phyloP scores from a whole-genome alignment of 192 early-diverging fungal genomes.

The Podila clonocystis region DNA sequence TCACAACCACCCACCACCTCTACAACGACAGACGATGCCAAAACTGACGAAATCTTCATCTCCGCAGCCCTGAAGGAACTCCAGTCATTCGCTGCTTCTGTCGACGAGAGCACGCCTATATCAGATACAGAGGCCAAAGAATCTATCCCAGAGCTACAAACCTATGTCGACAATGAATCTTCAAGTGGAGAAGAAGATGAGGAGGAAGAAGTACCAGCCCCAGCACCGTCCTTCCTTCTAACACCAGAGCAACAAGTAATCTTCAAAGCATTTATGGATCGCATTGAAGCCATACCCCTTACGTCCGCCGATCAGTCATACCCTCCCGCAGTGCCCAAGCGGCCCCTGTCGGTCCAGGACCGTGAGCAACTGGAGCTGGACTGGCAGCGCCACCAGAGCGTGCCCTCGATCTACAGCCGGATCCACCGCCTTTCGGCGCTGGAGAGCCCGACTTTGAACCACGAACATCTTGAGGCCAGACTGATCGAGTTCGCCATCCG shows the following conservation, averaged over 20 bases:
- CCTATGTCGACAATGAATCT: background rate
- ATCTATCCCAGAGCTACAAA: background rate
- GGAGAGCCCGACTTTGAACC: constrained; percentile 1
- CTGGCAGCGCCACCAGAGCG: constrained; percentile 12
- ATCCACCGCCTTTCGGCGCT: constrained; percentile 29
- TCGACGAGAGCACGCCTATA: background rate
- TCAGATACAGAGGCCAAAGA: background rate
- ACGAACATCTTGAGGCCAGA: constrained; percentile 10
- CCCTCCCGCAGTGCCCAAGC: background rate
- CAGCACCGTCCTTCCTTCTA: background rate
- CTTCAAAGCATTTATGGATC: constrained; percentile 20
- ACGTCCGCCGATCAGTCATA: constrained; percentile 13
- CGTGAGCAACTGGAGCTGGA: background rate
- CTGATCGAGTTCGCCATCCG: constrained; percentile 48
- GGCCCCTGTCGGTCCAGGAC: background rate
- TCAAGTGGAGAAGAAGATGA: background rate
- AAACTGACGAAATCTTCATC: constrained; percentile 7
- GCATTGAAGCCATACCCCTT: constrained; percentile 26
- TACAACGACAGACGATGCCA: background rate
- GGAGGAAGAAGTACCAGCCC: background rate
- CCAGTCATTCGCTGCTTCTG: constrained; percentile 29
- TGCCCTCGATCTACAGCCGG: constrained; percentile 32
- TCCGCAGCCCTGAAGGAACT: constrained; percentile 24
- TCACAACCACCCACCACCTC: background rate
- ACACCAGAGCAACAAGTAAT: constrained; percentile 20